Conservation (phyloP, 257 asterid genomes). For the Rhazya stricta region DNA sequence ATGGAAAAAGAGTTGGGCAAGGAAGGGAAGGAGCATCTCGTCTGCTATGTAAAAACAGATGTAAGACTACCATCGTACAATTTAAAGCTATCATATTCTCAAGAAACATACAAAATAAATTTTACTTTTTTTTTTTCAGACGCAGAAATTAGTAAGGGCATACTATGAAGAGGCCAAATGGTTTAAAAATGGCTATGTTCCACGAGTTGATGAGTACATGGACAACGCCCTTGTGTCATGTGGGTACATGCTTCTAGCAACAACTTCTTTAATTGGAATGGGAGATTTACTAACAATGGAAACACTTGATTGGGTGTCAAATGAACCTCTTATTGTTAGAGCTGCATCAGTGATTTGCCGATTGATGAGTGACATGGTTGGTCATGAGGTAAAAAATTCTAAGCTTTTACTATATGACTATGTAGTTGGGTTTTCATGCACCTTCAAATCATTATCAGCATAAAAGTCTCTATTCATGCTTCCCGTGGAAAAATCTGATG, state of each 20-base stretch:
- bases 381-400: neutral
- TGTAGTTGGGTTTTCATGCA: neutral
- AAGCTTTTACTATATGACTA: too few species aligned
- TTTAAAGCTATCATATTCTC: too few species aligned
- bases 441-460: too few species aligned
- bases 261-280: slow-evolving; percentile 3
- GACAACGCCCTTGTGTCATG: neutral
- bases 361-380: neutral
- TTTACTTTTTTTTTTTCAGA: neutral
- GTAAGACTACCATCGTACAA: too few species aligned
- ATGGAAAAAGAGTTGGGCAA: too few species aligned
- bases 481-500: too few species aligned
- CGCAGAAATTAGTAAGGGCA: neutral
- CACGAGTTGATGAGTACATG: slow-evolving; percentile 8
- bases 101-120: too few species aligned
- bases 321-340: neutral
- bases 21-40: too few species aligned
- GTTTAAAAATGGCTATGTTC: neutral
- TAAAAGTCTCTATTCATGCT: too few species aligned
- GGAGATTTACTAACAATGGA: neutral
- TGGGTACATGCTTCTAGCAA: neutral
- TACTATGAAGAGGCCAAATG: slow-evolving; percentile 4
- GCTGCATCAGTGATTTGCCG: neutral
- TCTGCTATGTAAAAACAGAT: too few species aligned
- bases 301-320: neutral